phyloP scores from a whole-genome alignment of 208 protist species.

The Crithidia expoeki region DNA sequence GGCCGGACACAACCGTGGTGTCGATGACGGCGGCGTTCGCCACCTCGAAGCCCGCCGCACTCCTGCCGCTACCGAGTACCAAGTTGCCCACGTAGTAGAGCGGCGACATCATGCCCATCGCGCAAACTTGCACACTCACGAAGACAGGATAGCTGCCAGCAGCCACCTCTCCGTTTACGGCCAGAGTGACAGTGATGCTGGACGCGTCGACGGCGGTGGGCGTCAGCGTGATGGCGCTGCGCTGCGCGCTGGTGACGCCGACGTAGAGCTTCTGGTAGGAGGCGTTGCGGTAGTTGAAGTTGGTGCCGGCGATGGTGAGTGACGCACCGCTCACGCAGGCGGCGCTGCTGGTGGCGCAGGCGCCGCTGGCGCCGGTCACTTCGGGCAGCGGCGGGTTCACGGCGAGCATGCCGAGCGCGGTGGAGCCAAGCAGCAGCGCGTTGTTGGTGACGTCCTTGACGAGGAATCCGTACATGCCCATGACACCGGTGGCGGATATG shows the following conservation, averaged over 20 bases:
- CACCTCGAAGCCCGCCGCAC: no score
- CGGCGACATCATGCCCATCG: conserved; percentile 37
- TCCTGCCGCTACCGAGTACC: no score
- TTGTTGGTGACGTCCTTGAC: conserved; percentile 28
- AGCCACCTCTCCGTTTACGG: conserved; percentile 5
- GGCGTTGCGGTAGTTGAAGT: conserved; percentile 33
- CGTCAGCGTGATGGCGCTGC: conserved; percentile 24
- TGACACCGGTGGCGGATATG: conserved; percentile 16
- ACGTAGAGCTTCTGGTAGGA: conserved; percentile 38
- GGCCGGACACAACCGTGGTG: no score
- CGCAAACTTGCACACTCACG: conserved; percentile 35
- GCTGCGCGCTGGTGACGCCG: conserved; percentile 20
- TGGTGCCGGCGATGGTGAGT: conserved; percentile 30
- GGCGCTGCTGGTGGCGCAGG: conserved; percentile 29
- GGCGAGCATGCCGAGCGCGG: no score
- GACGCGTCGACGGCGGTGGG: conserved; percentile 5
- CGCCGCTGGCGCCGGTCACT: conserved; percentile 26
- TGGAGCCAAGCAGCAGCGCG: no score
- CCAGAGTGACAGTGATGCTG: conserved; percentile 22
- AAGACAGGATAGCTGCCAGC: conserved; percentile 36
- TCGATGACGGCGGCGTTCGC: no score
- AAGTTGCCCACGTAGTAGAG: conserved; percentile 18
- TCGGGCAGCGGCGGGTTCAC: conserved; percentile 31
- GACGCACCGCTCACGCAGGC: conserved; percentile 30
- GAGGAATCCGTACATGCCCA: conserved; percentile 46